Evolutionary conservation across 2,329 filamentous ascomycete genomes (phyloP).

Genomic region (Pseudogymnoascus sp.): DNA sequence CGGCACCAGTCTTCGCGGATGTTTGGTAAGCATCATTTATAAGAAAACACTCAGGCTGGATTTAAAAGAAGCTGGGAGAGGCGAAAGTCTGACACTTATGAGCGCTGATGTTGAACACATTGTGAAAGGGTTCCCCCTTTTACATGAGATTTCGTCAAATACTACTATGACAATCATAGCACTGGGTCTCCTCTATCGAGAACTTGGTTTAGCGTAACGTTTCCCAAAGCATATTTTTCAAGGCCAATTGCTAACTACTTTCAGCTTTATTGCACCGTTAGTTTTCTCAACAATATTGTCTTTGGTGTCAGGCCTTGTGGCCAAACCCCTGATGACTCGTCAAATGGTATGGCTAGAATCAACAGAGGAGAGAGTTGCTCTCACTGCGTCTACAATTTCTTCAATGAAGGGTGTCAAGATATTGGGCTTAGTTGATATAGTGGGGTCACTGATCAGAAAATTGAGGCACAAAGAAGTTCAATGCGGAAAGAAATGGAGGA

Average conservation of each 20-base stretch:
- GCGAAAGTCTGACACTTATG: conserved; percentile 29
- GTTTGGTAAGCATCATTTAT: conserved; percentile 23
- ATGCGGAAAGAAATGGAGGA: background rate
- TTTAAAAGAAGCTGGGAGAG: background rate
- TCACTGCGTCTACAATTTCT: conserved; percentile 33
- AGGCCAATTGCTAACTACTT: background rate
- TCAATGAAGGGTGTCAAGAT: conserved; percentile 39
- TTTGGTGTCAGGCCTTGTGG: background rate
- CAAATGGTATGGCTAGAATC: conserved; percentile 32
- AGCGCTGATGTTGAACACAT: conserved; percentile 37
- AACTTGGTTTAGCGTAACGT: conserved; percentile 24
- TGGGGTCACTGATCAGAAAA: conserved; percentile 15
- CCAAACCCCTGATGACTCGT: background rate
- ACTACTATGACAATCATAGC: conserved; percentile 24
- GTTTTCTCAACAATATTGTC: background rate
- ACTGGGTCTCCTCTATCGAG: conserved; percentile 23
- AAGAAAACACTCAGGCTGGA: conserved; percentile 17
- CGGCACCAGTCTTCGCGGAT: conserved; percentile 22
- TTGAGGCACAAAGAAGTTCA: background rate
- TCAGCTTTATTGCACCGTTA: background rate
- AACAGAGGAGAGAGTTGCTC: conserved; percentile 34
- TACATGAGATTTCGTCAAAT: conserved; percentile 28
- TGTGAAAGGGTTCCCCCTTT: conserved; percentile 25
- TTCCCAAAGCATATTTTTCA: conserved; percentile 11
- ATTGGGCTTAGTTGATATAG: conserved; percentile 32